A percentile compares a stretch with the other conserved stretches of the same genome.
Evolutionary conservation across 192 early-diverging fungal species (phyloP).

Genomic region (Gaertneriomyces sp.): DNA sequence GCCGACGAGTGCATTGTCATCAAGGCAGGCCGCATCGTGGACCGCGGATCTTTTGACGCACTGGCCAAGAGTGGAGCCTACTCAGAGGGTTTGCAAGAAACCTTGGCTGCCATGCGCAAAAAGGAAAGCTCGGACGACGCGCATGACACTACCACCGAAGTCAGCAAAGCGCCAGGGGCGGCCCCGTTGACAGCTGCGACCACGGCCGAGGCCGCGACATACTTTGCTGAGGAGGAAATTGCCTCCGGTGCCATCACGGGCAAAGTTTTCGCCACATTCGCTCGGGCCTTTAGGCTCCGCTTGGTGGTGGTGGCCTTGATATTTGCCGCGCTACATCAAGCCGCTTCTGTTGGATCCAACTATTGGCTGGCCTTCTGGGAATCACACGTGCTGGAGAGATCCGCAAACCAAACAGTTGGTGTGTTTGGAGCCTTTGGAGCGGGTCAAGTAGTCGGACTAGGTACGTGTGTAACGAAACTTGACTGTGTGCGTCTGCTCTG

Average conservation of each 20-base stretch:
- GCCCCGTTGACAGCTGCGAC: background rate
- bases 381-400: too few relatives aligned
- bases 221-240: conserved; percentile 41
- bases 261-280: conserved; percentile 24
- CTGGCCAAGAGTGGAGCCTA: too few relatives aligned
- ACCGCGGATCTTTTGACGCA: too few relatives aligned
- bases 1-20: too few relatives aligned
- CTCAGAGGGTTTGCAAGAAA: too few relatives aligned
- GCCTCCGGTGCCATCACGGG: conserved; percentile 42
- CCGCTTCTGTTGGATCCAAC: background rate
- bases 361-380: conserved; percentile 8
- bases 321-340: conserved; percentile 19
- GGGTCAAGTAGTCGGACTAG: too few relatives aligned
- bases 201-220: background rate
- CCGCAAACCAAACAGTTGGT: too few relatives aligned
- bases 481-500: too few relatives aligned
- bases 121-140: conserved; percentile 7
- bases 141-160: background rate
- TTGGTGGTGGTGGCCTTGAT: conserved; percentile 22
- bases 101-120: conserved; percentile 11
- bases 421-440: too few relatives aligned
- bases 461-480: too few relatives aligned
- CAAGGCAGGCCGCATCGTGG: too few relatives aligned
- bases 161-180: background rate
- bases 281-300: too few relatives aligned